A percentile compares a stretch with the other conserved stretches of the same genome.
These are phyloP conservation scores for Oryza nivara DNA, from an alignment of 176 grass and related monocot species.

Conservation along the genomic window DNA sequence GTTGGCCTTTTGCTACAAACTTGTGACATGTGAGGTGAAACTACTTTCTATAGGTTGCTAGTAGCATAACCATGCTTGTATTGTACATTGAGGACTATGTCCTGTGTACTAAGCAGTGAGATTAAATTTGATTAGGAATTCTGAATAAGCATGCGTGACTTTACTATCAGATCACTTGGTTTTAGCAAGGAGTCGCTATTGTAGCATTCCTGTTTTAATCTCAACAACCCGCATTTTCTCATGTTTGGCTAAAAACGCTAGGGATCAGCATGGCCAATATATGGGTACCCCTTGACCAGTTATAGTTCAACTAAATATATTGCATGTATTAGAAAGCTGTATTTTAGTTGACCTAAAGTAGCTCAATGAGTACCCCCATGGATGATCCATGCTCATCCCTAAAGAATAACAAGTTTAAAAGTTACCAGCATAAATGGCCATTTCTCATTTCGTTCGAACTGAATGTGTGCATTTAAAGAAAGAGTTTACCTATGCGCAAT, in stretches of 20 bases:
- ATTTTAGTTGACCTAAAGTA: neutral
- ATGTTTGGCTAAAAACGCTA: neutral
- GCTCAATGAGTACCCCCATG: neutral
- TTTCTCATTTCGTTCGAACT: conserved; percentile 2
- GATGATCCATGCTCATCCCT: neutral
- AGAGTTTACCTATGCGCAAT: neutral
- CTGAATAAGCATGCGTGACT: neutral
- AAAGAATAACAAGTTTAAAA: neutral
- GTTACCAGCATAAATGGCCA: neutral
- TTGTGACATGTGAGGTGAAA: neutral
- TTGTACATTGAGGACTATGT: neutral
- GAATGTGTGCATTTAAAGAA: neutral
- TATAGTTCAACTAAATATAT: too few species aligned
- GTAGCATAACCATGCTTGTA: neutral
- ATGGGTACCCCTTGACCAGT: too few species aligned
- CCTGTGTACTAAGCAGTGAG: neutral
- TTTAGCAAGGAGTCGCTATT: neutral
- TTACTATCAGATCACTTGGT: neutral
- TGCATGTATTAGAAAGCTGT: neutral
- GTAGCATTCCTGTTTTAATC: neutral
- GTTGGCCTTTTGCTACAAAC: neutral
- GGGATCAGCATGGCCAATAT: too few species aligned
- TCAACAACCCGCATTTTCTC: conserved; percentile 3
- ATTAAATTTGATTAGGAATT: conserved; percentile 18
- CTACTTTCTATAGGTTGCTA: conserved; percentile 1